Conservation (phyloP, 768 basidiomycete species). For the Suillus lakei region DNA sequence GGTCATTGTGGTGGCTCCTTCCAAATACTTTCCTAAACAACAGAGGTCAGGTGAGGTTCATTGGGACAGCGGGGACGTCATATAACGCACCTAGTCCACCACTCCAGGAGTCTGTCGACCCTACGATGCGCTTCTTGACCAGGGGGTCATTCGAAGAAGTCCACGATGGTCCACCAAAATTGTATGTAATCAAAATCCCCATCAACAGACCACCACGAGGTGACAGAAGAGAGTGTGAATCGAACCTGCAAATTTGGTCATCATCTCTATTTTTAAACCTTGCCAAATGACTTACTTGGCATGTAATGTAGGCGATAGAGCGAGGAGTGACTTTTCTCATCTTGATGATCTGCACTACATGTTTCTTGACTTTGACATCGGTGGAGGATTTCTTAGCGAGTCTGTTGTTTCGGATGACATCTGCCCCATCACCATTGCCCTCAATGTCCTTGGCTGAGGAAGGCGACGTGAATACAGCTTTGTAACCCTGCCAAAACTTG, state of each 20-base stretch:
- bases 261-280: neutral
- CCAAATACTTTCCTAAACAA: neutral
- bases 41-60: neutral
- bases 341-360: constrained; percentile 13
- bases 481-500: constrained; percentile 12
- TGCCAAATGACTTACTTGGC: constrained; percentile 19
- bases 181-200: constrained; percentile 23
- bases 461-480: constrained; percentile 19
- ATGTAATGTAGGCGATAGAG: constrained; percentile 23
- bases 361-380: neutral
- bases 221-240: constrained; percentile 18
- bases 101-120: neutral
- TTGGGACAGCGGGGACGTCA: neutral
- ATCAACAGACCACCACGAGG: constrained; percentile 15
- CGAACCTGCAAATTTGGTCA: constrained; percentile 9
- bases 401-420: constrained; percentile 1
- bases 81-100: constrained; percentile 5
- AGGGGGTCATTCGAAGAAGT: constrained; percentile 28
- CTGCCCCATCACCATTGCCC: neutral
- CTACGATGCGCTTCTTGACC: constrained; percentile 7
- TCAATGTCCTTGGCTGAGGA: constrained; percentile 11
- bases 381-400: constrained; percentile 1
- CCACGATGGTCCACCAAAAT: constrained; percentile 30
- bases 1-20: neutral
- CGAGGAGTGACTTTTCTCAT: constrained; percentile 18